Conservation (phyloP, 2,329 filamentous ascomycete genomes). For the Aspergillus oerlinghausenensis region DNA sequence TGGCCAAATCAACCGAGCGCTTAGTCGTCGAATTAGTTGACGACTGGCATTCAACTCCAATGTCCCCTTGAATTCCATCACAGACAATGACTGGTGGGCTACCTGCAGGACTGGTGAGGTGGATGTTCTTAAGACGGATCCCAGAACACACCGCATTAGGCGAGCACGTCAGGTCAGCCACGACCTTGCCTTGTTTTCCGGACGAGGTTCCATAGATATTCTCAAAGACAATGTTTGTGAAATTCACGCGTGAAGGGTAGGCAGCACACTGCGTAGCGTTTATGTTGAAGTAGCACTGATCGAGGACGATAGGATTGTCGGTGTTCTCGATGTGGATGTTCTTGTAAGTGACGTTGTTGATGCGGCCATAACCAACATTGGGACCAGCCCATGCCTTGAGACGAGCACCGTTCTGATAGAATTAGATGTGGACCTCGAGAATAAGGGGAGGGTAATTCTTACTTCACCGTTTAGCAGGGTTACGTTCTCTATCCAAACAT, state of each 20-base stretch:
- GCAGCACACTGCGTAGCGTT: conserved; percentile 48
- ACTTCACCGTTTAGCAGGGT: conserved; percentile 50
- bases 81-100: conserved; percentile 47
- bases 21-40: conserved; percentile 1
- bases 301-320: conserved; percentile 54
- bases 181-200: conserved; percentile 52
- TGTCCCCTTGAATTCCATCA: conserved; percentile 42
- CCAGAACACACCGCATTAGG: conserved; percentile 54
- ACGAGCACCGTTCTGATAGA: conserved; percentile 50
- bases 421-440: conserved; percentile 16
- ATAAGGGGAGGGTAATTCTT: neutral
- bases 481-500: conserved; percentile 57
- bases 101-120: conserved; percentile 49
- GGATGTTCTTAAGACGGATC: conserved; percentile 53
- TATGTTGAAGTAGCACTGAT: conserved; percentile 61
- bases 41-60: conserved; percentile 38
- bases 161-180: conserved; percentile 54
- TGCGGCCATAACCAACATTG: conserved; percentile 55
- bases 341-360: conserved; percentile 60
- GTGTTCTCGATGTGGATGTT: conserved; percentile 58
- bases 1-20: neutral
- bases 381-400: conserved; percentile 60
- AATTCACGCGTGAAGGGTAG: conserved; percentile 55
- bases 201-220: conserved; percentile 56
- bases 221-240: conserved; percentile 56